Evolutionary conservation across 441 rosid species (phyloP), one percentile per base, ranked within the genome.

Genomic region (Bocquillonia castaneifolia): DNA sequence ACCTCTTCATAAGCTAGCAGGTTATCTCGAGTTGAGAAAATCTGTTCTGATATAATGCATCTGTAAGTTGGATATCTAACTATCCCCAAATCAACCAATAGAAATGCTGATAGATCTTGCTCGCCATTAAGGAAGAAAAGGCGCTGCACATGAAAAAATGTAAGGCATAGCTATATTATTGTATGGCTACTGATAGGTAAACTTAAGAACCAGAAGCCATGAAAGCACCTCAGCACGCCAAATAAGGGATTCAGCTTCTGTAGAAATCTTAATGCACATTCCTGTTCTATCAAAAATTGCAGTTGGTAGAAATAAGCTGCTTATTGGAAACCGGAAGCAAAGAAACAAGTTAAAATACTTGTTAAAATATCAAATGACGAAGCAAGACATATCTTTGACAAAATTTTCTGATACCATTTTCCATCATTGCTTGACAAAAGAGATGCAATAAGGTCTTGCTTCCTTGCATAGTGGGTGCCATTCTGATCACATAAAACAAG

Each of bases 1-100:
- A 93, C 98, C 96, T 93, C 96, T 81, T 93, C 98, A 76, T 89
- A 93, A 77, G 89, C 97, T 74, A 91, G 80, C 62, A 93, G 75
- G 71, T 78, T 80, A 63, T 66, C 63, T 78, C 74, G 84, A 67
- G 75, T 50, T 8, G 80, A 70, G 77, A 85, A 93, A 42, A 91
- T 83, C 31, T 77, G 88, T 60, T 86, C 84, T 14, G 90, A 78
- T 58, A 80, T 75, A 63, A 80, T 80, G 85, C 95, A 89, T 50
- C 77, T 72, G 81, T 91, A 93, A 68, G 78, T 69, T 60, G 98
- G 93, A 80, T 85, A 93, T 69, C 84, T 89, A 57, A 91, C 80
- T 44, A 85, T 81, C 67, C 98, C 93, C 66, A 91, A 78, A 85
- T 93, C 95, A 70, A 85, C 88, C 31, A 91, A 78, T 73, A 93